Evolutionary conservation across 2,329 filamentous ascomycete genomes (phyloP), one percentile per base, ranked within the genome.

Genomic region (Venturia oleaginea): DNA sequence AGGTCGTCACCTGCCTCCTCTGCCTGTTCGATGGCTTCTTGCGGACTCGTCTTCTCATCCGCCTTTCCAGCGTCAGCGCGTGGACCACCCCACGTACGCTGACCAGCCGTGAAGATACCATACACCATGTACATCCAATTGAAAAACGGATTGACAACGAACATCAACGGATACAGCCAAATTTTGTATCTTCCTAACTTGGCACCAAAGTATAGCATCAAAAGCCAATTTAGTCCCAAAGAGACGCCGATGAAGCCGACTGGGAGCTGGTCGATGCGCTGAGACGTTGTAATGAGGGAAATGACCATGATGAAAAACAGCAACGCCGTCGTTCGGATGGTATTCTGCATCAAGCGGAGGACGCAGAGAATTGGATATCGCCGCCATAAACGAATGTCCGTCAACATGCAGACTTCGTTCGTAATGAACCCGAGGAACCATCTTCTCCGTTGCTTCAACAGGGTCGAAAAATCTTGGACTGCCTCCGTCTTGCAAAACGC

Each of bases 41-140:
- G 87, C 1, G 90, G 87, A 0, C 90, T 92, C 0, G 87, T 94
- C 66, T 85, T 79, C 15, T 82, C 79, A 73, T 95, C 89, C 3
- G 92, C 92, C 48, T 86, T 82, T 37, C 89, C 91, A 0, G 92
- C 92, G 75, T 97, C 93, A 1, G 91, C 92, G 71, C 93, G 85
- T 13, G 93, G 94, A 0, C 93, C 93, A 68, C 93, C 93, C 93
- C 94, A 99, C 1, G 93, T 97, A 68, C 93, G 84, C 74, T 96
- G 91, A 24, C 92, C 92, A 37, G 92, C 92, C 0, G 93, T 97
- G 76, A 96, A 94, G 69, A 96, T 95, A 55, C 92, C 92, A 74
- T 97, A 96, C 2, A 96, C 89, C 89, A 97, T 96, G 78, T 97
- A 97, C 65, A 91, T 84, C 93, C 93, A 97, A 76, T 97, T 97